Conservation (phyloP, 2,329 filamentous ascomycete genomes). For the Colletotrichum paranaense region DNA sequence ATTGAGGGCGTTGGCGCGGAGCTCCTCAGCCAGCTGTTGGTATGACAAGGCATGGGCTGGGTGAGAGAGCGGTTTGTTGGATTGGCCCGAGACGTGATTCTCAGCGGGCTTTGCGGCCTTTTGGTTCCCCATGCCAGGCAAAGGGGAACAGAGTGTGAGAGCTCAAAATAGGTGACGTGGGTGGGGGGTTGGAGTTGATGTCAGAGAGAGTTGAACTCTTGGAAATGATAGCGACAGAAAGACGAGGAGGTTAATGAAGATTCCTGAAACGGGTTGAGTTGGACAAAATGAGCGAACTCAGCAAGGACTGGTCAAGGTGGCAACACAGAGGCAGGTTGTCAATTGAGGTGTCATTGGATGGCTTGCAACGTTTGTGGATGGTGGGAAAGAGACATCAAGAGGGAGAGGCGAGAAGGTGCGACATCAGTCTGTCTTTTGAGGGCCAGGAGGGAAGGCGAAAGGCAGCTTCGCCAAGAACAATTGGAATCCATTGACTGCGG, state of each 20-base stretch:
- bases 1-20: constrained; percentile 63
- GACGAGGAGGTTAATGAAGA: too few species aligned
- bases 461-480: background rate
- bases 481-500: background rate
- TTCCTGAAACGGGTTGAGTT: background rate
- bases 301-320: constrained; percentile 19
- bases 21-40: constrained; percentile 60
- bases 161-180: background rate
- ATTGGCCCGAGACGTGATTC: constrained; percentile 48
- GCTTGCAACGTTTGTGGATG: background rate
- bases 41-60: constrained; percentile 68
- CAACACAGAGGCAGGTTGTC: background rate
- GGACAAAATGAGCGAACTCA: background rate
- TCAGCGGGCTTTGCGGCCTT: constrained; percentile 23
- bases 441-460: too few species aligned
- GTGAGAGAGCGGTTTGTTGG: constrained; percentile 58
- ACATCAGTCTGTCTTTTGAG: background rate
- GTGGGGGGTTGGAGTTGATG: too few species aligned
- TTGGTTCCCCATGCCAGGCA: constrained; percentile 5
- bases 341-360: constrained; percentile 1
- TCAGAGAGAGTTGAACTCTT: background rate
- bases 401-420: too few species aligned
- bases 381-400: background rate
- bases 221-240: background rate
- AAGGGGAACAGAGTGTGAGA: background rate